phyloP scores from a whole-genome alignment of 2,329 filamentous ascomycete species.

The Basipetospora chlamydospora region DNA sequence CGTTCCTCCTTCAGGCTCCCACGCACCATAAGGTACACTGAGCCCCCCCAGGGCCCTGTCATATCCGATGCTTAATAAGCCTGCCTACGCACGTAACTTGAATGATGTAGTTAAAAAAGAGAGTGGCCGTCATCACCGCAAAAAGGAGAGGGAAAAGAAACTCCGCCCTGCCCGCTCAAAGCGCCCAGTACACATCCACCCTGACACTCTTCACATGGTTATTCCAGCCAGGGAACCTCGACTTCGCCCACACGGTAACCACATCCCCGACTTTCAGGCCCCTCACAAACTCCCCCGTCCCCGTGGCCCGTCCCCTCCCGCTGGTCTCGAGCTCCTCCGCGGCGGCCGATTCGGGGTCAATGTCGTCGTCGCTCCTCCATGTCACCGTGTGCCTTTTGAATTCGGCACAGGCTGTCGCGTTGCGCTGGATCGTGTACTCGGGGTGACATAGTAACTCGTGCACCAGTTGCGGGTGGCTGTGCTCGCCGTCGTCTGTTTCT shows the following conservation, averaged over 20 bases:
- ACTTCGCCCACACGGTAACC: conserved; percentile 46
- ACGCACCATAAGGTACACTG: too few species aligned
- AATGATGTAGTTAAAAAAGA: too few species aligned
- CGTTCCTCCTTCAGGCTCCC: too few species aligned
- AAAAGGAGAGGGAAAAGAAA: too few species aligned
- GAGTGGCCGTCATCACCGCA: background rate
- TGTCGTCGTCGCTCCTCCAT: conserved; percentile 38
- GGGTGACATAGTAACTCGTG: conserved; percentile 21
- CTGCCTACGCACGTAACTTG: too few species aligned
- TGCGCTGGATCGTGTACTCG: conserved; percentile 32
- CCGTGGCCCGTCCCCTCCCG: conserved; percentile 37
- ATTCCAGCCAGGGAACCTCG: conserved; percentile 38
- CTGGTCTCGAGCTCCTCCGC: conserved; percentile 20
- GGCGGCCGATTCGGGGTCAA: conserved; percentile 25
- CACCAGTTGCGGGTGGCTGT: conserved; percentile 16
- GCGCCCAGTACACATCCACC: conserved; percentile 44
- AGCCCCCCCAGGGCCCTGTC: too few species aligned
- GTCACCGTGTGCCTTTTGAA: conserved; percentile 29
- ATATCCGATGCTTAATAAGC: too few species aligned
- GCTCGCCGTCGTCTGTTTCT: too few species aligned
- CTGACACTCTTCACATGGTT: conserved; percentile 34
- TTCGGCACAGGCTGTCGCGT: conserved; percentile 21
- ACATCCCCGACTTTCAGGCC: conserved; percentile 43
- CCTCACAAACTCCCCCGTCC: conserved; percentile 40
- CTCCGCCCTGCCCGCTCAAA: background rate